Conservation (phyloP, 2,329 filamentous ascomycete species). For the Venturia aucupariae region DNA sequence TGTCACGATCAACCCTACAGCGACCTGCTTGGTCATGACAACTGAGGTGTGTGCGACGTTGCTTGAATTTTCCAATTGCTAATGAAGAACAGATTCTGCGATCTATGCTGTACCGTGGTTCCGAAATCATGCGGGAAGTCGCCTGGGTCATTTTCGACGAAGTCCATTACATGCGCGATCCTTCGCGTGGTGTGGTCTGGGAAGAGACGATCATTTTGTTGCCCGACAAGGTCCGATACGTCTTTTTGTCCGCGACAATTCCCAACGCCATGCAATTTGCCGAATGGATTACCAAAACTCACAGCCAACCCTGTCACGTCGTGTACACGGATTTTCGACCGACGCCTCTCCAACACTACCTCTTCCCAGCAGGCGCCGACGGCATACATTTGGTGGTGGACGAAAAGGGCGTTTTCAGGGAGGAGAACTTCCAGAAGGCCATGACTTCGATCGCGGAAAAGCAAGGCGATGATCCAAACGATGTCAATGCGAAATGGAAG, state of each 20-base stretch:
- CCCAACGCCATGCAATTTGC: slow-evolving; percentile 99
- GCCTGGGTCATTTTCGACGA: slow-evolving; percentile 98
- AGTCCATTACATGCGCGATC: slow-evolving; percentile 97
- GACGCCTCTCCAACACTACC: slow-evolving; percentile 94
- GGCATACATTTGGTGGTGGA: slow-evolving; percentile 93
- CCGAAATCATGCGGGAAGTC: slow-evolving; percentile 98
- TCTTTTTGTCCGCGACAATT: slow-evolving; percentile 96
- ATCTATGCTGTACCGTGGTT: slow-evolving; percentile 95
- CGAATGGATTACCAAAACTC: slow-evolving; percentile 98
- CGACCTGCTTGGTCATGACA: slow-evolving; percentile 97
- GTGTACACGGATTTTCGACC: slow-evolving; percentile 98
- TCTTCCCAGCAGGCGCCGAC: slow-evolving; percentile 86
- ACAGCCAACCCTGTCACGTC: slow-evolving; percentile 95
- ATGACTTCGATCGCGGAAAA: slow-evolving; percentile 85
- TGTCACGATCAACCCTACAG: slow-evolving; percentile 97
- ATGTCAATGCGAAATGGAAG: slow-evolving; percentile 69
- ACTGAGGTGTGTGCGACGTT: slow-evolving; percentile 52
- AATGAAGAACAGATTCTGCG: slow-evolving; percentile 64
- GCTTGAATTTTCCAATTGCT: slow-evolving; percentile 15
- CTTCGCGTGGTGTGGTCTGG: slow-evolving; percentile 91
- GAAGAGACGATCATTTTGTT: slow-evolving; percentile 98
- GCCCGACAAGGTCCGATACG: slow-evolving; percentile 96
- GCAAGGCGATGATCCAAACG: slow-evolving; percentile 73
- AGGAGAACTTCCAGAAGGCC: slow-evolving; percentile 94
- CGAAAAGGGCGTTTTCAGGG: slow-evolving; percentile 90